These are phyloP conservation scores for Scenedesmus sp. DNA, from an alignment of 163 green algal species.

Conservation along the genomic window DNA sequence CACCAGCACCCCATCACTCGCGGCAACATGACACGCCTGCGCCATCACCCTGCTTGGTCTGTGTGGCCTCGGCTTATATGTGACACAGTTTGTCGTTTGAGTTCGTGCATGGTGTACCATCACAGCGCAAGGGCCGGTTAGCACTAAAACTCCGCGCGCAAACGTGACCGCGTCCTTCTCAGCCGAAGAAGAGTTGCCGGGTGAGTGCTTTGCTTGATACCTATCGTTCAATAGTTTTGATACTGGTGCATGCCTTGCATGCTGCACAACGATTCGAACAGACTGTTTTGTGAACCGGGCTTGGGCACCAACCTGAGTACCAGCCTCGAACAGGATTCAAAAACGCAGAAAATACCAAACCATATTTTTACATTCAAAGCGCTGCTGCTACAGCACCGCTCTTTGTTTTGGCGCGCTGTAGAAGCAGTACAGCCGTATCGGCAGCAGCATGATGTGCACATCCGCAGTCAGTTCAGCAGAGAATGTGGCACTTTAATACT, in stretches of 20 bases:
- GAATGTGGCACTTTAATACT: background rate
- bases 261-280: background rate
- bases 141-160: background rate
- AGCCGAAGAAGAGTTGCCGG: background rate
- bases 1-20: background rate
- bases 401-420: background rate
- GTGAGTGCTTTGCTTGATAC: background rate
- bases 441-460: background rate
- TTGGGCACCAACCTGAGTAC: background rate
- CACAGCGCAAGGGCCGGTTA: background rate
- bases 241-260: background rate
- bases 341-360: too few species aligned
- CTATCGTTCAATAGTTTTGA: background rate
- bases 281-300: background rate
- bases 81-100: background rate
- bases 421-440: background rate
- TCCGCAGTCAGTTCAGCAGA: background rate
- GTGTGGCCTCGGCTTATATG: background rate
- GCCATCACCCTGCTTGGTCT: background rate
- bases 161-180: background rate
- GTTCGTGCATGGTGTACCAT: background rate
- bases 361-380: too few species aligned
- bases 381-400: background rate
- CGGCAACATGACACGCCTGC: background rate
- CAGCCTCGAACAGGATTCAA: background rate